Base-by-base conservation (phyloP, 2,329 filamentous ascomycete species). In the Diplodia mutila region DNA sequence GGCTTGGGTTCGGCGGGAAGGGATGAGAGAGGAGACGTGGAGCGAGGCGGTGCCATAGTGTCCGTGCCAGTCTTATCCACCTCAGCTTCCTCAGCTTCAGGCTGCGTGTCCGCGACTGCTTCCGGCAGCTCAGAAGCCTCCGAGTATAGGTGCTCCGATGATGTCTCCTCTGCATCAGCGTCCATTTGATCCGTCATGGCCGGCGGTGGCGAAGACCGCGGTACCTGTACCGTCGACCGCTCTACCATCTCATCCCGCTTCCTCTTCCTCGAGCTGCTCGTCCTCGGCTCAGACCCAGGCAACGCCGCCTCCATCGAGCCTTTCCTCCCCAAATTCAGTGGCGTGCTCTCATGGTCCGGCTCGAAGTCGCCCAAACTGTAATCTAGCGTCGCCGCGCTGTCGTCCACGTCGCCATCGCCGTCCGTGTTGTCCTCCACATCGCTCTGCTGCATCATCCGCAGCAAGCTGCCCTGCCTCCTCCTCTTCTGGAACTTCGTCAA, bases 301-400 rank as follows among this genome's bases (percentile, higher is more conserved):
- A 27, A 27, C 27, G 39, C 52, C n/a, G 27, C 29, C 4, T 21
- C 27, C 5, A 12, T 49, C 12, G 63, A 14, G 9, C 49, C 37
- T 25, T 32, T 46, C n/a, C 49, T 39, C n/a, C 42, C n/a, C 23
- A 84, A 78, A 68, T 87, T 85, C 29, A 90, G 73, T 3, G 90
- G 89, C 7, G 90, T 92, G 18, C 89, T 90, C 78, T 91, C 89
- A 32, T 87, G 88, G 67, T 91, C 88, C 0, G 85, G 89, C 63
- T 81, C 84, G 73, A 87, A 90, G 71, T 80, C 77, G 21, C 57
- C 66, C 3, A 67, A 29, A 3, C 51, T 67, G 49, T 67, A 61
- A 49, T 67, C 66, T 81, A 84, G 69, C 79, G 80, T 0, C 76
- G 75, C 0, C 73, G 76, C 59, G 76, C 80, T 54, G 75, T 82